Base-by-base conservation (phyloP, 1,284 basidiomycete genomes). In the Fomitopsis schrenkii region DNA sequence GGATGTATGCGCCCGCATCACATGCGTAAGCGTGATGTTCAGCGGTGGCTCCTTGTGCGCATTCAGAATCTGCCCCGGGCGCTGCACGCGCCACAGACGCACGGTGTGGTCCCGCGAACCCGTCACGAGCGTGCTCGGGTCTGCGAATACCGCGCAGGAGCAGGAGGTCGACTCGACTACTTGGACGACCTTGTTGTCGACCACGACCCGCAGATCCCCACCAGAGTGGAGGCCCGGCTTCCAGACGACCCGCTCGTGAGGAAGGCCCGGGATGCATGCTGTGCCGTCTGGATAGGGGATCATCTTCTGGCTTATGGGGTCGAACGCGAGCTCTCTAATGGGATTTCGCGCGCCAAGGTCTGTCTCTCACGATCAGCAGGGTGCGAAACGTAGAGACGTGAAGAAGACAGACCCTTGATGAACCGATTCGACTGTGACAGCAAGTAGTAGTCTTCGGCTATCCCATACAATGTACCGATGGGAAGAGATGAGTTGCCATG, bases 31-130 rank as follows among this genome's bases (percentile, higher is more conserved):
- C 3, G 81, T 74, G 38, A 83, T 57, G 45, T 63, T 66, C 53
- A 76, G 59, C 26, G 70, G 61, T 9, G 66, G 69, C 36, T 72
- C 70, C 40, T 60, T 64, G 36, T 54, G 64, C 12, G 65, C 52
- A 41, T 67, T 68, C 61, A 75, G 62, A 44, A 61, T 60, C 36
- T 69, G 66, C 2, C 66, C 64, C n/a, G 59, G 62, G 48, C 81
- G 80, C 19, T 73, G 71, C 14, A 93, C 67, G 55, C 80, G 85
- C 94, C 94, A 97, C 14, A 94, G 76, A 1, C 91, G 86, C 30
- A 97, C 84, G 26, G 87, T 88, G 61, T 87, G 87, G 67, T 93
- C 90, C 19, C 80, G 81, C 8, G 87, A 90, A 2, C 93, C 93
- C 2, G 93, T 94, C 17, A 93, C 83, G 12, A 94, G 80, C 57